These are phyloP conservation scores for Ogataea saltuana DNA, from an alignment of 805 yeast genomes.

Conservation along the genomic window DNA sequence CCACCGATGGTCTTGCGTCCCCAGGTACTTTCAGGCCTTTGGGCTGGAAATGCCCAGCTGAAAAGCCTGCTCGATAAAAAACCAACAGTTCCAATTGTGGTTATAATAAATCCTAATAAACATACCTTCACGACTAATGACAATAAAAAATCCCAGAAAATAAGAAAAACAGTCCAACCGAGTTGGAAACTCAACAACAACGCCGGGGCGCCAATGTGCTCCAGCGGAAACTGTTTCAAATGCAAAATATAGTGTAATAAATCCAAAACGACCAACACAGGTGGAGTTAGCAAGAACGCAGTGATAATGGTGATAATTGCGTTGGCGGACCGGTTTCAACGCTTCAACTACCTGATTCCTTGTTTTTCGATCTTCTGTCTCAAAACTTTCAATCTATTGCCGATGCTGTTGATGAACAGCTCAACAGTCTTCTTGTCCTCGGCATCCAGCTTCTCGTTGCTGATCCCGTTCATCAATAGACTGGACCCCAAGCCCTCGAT, in stretches of 20 bases:
- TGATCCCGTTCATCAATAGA: slow-evolving; percentile 25
- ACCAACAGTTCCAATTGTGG: too few species aligned
- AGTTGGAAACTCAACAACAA: not conserved
- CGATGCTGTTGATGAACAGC: slow-evolving; percentile 79
- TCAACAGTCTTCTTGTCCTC: slow-evolving; percentile 78
- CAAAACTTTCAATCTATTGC: slow-evolving; percentile 72
- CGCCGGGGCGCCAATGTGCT: not conserved
- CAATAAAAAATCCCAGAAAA: slow-evolving; percentile 11
- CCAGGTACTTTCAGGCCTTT: slow-evolving; percentile 39
- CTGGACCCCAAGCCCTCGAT: slow-evolving; percentile 31
- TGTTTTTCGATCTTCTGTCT: slow-evolving; percentile 53
- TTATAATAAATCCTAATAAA: too few species aligned
- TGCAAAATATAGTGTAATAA: slow-evolving; percentile 4
- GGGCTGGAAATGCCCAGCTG: slow-evolving; percentile 5
- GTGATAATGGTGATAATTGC: too few species aligned
- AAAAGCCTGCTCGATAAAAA: too few species aligned
- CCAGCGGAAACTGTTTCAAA: not conserved
- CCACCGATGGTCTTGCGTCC: slow-evolving; percentile 52
- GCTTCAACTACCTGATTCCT: slow-evolving; percentile 12
- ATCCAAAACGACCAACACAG: too few species aligned
- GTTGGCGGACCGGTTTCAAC: too few species aligned
- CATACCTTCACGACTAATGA: slow-evolving; percentile 6
- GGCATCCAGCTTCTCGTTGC: slow-evolving; percentile 54
- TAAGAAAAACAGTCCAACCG: not conserved
- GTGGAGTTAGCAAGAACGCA: too few species aligned